Evolutionary conservation across 148 eudicot species (phyloP), one percentile per base, ranked within the genome.

Genomic region (Chenopodium formosanum): DNA sequence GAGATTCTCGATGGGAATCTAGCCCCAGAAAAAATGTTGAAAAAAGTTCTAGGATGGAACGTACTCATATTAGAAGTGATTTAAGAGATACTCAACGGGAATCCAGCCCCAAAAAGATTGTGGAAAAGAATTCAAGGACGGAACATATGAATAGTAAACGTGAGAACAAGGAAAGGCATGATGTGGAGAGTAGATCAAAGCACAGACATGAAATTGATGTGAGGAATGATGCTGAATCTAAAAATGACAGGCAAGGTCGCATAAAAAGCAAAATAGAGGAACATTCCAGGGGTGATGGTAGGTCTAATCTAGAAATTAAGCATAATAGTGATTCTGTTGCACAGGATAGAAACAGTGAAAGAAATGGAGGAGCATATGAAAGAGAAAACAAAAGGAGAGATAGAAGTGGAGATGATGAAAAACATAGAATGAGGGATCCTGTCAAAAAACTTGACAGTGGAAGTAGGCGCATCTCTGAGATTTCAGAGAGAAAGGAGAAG

Each of bases 371-470:
- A 60, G 85, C 53, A 84, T 83, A 86, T 78, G 94, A 89, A 80
- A 88, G 85, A 80, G 96, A 85, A 80, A 82, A 76, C 81, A 88
- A 86, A 69, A 88, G 86, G 86, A 90, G 87, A 84, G 85, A 85
- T 74, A 85, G 88, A 44, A 80, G 82, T 56, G 91, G 86, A 70
- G 90, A 86, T 53, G 91, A 86, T 83, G 95, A 89, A 68, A 87
- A 85, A 83, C 63, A 78, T 84, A 87, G 83, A 80, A 82, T 79
- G 78, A 84, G 76, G 81, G 79, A 83, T 83, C 65, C 75, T 73
- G 86, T 76, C 40, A 91, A 89, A 77, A 90, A 83, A 79, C 89
- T 89, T 86, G 91, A 88, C 84, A 85, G 88, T 40, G 89, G 86
- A 74, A 88, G 83, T 66, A 70, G 85, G 82, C 81, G 82, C 68